phyloP scores from a whole-genome alignment of 2,329 filamentous ascomycete species.

The Akanthomyces dipterigenus region DNA sequence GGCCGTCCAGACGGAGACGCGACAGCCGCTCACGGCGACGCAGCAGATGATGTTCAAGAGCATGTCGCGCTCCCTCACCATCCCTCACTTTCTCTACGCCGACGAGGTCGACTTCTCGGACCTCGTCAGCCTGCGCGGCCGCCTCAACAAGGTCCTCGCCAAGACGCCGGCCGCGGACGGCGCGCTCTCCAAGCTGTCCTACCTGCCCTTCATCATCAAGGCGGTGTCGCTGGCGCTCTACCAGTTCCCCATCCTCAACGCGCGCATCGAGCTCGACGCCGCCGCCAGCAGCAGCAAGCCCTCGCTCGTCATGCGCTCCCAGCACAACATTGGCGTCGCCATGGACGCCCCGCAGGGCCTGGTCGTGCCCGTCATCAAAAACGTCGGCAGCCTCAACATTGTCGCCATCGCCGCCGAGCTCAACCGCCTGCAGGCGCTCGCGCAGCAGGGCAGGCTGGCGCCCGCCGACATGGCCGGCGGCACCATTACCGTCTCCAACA shows the following conservation, averaged over 20 bases:
- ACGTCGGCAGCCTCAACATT: slow-evolving; percentile 72
- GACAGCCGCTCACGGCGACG: slow-evolving; percentile 64
- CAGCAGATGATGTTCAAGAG: slow-evolving; percentile 95
- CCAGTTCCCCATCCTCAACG: slow-evolving; percentile 80
- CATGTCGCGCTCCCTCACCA: slow-evolving; percentile 86
- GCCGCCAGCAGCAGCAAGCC: slow-evolving; percentile 53
- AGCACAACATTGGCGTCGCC: slow-evolving; percentile 92
- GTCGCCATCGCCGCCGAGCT: slow-evolving; percentile 73
- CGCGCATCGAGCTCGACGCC: slow-evolving; percentile 61
- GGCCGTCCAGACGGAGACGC: slow-evolving; percentile 58
- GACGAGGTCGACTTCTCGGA: slow-evolving; percentile 80
- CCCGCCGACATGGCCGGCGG: slow-evolving; percentile 73
- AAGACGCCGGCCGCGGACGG: slow-evolving; percentile 40
- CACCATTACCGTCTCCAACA: slow-evolving; percentile 94
- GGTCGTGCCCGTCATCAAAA: slow-evolving; percentile 83
- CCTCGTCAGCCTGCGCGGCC: slow-evolving; percentile 64
- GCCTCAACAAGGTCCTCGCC: slow-evolving; percentile 61
- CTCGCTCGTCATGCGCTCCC: slow-evolving; percentile 66
- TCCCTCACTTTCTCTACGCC: slow-evolving; percentile 93
- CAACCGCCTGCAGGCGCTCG: slow-evolving; percentile 63
- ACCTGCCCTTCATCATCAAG: slow-evolving; percentile 93
- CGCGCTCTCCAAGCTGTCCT: slow-evolving; percentile 64
- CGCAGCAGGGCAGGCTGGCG: slow-evolving; percentile 66
- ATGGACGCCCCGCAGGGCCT: slow-evolving; percentile 90
- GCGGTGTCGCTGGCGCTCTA: slow-evolving; percentile 80